Conservation (phyloP, 352 stramenopile species). For the Phytophthora tubulina region DNA sequence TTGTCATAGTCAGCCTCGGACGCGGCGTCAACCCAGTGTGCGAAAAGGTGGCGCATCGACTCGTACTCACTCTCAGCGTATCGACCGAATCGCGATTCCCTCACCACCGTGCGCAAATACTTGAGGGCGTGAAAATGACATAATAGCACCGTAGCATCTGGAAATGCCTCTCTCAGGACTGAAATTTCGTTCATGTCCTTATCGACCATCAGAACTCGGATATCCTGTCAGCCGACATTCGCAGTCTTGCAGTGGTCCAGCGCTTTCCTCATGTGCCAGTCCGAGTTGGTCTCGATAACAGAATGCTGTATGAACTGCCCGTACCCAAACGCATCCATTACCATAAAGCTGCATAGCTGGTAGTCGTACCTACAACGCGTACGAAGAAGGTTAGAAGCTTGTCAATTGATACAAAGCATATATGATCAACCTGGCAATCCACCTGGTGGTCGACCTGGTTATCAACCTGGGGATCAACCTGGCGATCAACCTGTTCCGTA, state of each 20-base stretch:
- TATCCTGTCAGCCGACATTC: not conserved
- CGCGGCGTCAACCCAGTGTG: not conserved
- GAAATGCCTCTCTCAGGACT: not conserved
- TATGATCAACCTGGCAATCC: not conserved
- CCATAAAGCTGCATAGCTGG: conserved; percentile 1
- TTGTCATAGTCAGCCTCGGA: not conserved
- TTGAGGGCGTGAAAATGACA: not conserved
- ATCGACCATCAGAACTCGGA: conserved; percentile 1
- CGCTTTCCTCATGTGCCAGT: not conserved
- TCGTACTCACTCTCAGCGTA: not conserved
- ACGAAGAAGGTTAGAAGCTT: not conserved
- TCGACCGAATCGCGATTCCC: not conserved
- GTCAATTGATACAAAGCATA: not conserved
- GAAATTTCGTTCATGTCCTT: conserved; percentile 11
- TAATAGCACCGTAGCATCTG: not conserved
- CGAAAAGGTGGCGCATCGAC: not conserved
- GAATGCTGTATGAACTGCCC: conserved; percentile 1
- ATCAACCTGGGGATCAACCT: not conserved
- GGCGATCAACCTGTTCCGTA: not conserved
- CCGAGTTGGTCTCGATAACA: conserved; percentile 1
- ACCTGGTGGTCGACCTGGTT: not conserved
- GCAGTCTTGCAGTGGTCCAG: not conserved
- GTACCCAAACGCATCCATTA: not conserved
- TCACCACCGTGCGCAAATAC: not conserved
- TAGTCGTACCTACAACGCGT: conserved; percentile 1